Evolutionary conservation across 257 asterid genomes (phyloP).

Genomic region (Penstemon newberryi): DNA sequence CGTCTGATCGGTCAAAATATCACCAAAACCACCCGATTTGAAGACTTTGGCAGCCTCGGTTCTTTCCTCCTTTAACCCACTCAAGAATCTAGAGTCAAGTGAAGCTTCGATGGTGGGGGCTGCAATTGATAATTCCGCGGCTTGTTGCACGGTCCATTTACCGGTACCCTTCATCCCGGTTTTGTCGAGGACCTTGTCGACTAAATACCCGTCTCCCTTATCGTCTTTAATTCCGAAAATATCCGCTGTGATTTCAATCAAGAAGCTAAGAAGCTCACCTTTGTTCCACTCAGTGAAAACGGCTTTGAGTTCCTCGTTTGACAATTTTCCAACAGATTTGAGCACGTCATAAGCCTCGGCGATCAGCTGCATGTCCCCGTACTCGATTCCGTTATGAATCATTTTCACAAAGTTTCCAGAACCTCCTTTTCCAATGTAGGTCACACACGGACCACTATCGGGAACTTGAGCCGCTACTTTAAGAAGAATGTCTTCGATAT

Average conservation of each 20-base stretch:
- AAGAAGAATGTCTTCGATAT: slow-evolving; percentile 25
- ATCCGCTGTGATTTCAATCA: slow-evolving; percentile 31
- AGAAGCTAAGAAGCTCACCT: slow-evolving; percentile 29
- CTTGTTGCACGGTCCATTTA: slow-evolving; percentile 29
- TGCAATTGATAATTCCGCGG: slow-evolving; percentile 26
- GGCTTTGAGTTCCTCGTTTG: slow-evolving; percentile 25
- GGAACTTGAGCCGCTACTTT: slow-evolving; percentile 33
- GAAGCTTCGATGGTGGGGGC: slow-evolving; percentile 31
- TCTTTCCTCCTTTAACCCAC: slow-evolving; percentile 31
- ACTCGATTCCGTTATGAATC: slow-evolving; percentile 31
- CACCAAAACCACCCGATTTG: slow-evolving; percentile 27
- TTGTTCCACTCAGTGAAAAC: slow-evolving; percentile 28
- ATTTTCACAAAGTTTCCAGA: slow-evolving; percentile 29
- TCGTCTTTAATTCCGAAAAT: slow-evolving; percentile 30
- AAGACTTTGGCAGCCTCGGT: slow-evolving; percentile 26
- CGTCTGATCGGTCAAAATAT: slow-evolving; percentile 19
- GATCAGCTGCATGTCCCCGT: slow-evolving; percentile 33
- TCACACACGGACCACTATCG: slow-evolving; percentile 32
- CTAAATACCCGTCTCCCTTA: slow-evolving; percentile 29
- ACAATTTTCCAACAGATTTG: slow-evolving; percentile 25
- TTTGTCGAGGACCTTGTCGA: slow-evolving; percentile 29
- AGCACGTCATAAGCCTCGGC: slow-evolving; percentile 31
- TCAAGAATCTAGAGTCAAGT: slow-evolving; percentile 26
- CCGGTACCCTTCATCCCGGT: slow-evolving; percentile 30
- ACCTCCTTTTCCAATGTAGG: slow-evolving; percentile 29